phyloP scores from a whole-genome alignment of 176 grass and related monocot species.

The Aegilops sharonensis region DNA sequence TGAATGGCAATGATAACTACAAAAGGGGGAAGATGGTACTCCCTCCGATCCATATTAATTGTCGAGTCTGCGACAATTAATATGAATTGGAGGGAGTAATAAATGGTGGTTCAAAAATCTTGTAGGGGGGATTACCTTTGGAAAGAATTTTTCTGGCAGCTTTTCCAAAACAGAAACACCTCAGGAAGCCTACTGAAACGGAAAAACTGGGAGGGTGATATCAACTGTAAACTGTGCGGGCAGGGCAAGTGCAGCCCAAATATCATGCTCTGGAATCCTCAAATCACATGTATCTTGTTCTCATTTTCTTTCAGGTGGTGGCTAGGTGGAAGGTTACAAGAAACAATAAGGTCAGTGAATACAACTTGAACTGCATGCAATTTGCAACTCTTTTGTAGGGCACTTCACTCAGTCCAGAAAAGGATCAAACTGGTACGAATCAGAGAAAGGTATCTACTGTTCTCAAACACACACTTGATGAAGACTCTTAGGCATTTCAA shows the following conservation, averaged over 20 bases:
- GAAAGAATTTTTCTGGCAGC: background rate
- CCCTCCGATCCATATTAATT: too few species aligned
- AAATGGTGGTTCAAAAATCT: background rate
- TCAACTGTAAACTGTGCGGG: background rate
- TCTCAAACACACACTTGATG: background rate
- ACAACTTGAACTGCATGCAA: background rate
- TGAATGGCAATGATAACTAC: constrained; percentile 7
- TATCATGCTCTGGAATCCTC: constrained; percentile 1
- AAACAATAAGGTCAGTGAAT: background rate
- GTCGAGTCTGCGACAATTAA: too few species aligned
- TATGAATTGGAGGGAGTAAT: background rate
- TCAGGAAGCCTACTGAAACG: background rate
- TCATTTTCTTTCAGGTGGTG: background rate
- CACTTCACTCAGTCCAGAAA: background rate
- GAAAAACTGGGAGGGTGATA: background rate
- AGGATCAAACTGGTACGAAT: background rate
- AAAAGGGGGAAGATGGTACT: background rate
- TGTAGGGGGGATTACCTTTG: background rate
- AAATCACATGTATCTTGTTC: background rate
- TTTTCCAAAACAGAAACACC: constrained; percentile 11
- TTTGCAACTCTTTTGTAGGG: background rate
- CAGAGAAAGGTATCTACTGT: background rate
- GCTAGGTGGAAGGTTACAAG: background rate
- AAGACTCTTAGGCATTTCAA: constrained; percentile 19
- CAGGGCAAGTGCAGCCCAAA: background rate